phyloP scores from a whole-genome alignment of 129 eudicot genomes.

The Artemisia argyi region DNA sequence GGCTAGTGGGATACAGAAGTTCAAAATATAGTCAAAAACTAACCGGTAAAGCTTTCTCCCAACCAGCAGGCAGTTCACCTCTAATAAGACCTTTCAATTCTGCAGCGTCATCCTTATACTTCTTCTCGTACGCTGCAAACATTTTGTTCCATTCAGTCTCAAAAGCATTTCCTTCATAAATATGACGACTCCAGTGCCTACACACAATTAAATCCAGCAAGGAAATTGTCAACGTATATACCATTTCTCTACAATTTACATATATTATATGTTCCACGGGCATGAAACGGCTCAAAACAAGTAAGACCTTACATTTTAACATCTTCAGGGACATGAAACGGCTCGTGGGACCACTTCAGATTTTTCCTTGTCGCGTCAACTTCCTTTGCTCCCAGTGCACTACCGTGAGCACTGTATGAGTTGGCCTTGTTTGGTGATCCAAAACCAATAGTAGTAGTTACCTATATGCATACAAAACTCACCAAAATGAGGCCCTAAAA shows the following conservation, averaged over 20 bases:
- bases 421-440: constrained; percentile 72
- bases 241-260: background rate
- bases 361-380: constrained; percentile 63
- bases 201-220: constrained; percentile 1
- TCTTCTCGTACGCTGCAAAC: constrained; percentile 58
- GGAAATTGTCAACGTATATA: background rate
- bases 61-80: constrained; percentile 55
- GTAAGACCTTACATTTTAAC: constrained; percentile 41
- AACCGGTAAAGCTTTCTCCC: constrained; percentile 70
- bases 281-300: too few species aligned
- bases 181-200: constrained; percentile 72
- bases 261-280: background rate
- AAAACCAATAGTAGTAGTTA: constrained; percentile 63
- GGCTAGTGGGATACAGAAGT: background rate
- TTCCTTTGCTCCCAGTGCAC: constrained; percentile 68
- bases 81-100: constrained; percentile 40
- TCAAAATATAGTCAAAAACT: constrained; percentile 12
- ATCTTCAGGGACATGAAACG: constrained; percentile 67
- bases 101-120: constrained; percentile 47
- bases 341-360: constrained; percentile 54
- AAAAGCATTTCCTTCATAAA: constrained; percentile 39
- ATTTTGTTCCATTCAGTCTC: constrained; percentile 61
- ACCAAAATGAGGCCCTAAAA: background rate
- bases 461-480: constrained; percentile 17
- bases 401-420: constrained; percentile 62